Conservation (phyloP, 2,329 filamentous ascomycete genomes). For the Aspergillus transmontanensis region DNA sequence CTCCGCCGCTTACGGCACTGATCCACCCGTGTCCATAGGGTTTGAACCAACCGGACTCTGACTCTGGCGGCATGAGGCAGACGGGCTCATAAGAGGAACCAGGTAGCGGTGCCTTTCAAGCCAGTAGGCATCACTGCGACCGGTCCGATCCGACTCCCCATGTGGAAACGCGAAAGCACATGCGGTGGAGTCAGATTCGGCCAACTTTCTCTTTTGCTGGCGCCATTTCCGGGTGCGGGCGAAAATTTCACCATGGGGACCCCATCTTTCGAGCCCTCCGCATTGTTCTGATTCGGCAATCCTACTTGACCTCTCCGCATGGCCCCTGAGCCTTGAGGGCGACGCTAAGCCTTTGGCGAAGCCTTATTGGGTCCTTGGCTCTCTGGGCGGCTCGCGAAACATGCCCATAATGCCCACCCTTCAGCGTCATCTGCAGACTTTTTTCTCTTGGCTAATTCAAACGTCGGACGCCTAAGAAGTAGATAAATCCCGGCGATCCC, state of each 20-base stretch:
- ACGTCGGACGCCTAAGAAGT: neutral
- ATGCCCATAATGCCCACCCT: neutral
- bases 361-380: slow-evolving; percentile 7
- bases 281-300: slow-evolving; percentile 4
- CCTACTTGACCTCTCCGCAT: neutral
- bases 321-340: neutral
- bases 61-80: neutral
- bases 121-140: neutral
- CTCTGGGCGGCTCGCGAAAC: slow-evolving; percentile 1
- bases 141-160: neutral
- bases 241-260: neutral
- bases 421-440: slow-evolving; percentile 2
- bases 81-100: neutral
- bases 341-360: slow-evolving; percentile 2
- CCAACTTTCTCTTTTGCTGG: neutral
- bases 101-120: neutral
- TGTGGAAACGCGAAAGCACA: neutral
- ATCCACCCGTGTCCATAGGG: neutral
- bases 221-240: neutral
- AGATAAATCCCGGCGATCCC: neutral
- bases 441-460: neutral
- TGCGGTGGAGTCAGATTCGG: neutral
- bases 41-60: neutral
- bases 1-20: slow-evolving; percentile 5
- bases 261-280: neutral